phyloP scores from a whole-genome alignment of 108 stramenopile genomes.

The Hondaea fermentalgiana region DNA sequence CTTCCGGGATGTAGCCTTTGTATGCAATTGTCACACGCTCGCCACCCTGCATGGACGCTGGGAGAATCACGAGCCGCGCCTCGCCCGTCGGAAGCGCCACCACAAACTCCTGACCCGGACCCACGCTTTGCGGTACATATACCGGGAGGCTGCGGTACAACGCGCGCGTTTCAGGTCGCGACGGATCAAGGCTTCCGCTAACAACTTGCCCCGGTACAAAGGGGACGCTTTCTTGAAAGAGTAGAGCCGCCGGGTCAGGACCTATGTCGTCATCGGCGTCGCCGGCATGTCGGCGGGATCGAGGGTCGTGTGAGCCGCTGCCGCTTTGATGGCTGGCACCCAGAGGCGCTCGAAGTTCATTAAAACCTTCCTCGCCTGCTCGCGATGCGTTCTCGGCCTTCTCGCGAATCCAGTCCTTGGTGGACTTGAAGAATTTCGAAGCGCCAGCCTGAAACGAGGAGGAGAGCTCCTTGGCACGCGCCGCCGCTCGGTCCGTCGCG shows the following conservation, averaged over 20 bases:
- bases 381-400: not conserved
- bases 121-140: not conserved
- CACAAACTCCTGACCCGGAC: not conserved
- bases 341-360: no score
- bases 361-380: not conserved
- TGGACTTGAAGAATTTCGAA: not conserved
- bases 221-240: not conserved
- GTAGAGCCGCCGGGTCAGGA: not conserved
- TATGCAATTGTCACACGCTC: not conserved
- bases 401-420: not conserved
- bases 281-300: no score
- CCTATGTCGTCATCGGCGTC: not conserved
- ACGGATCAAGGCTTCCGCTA: not conserved
- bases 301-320: no score
- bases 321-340: no score
- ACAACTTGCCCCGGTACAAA: not conserved
- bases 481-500: not conserved
- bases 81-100: slow-evolving; percentile 11
- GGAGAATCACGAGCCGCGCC: not conserved
- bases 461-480: not conserved
- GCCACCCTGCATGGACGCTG: not conserved
- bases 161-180: not conserved
- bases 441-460: not conserved
- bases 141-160: not conserved
- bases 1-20: not conserved